These are phyloP conservation scores for Pezicula rhizophila DNA, from an alignment of 2,329 filamentous ascomycete genomes.

Conservation along the genomic window DNA sequence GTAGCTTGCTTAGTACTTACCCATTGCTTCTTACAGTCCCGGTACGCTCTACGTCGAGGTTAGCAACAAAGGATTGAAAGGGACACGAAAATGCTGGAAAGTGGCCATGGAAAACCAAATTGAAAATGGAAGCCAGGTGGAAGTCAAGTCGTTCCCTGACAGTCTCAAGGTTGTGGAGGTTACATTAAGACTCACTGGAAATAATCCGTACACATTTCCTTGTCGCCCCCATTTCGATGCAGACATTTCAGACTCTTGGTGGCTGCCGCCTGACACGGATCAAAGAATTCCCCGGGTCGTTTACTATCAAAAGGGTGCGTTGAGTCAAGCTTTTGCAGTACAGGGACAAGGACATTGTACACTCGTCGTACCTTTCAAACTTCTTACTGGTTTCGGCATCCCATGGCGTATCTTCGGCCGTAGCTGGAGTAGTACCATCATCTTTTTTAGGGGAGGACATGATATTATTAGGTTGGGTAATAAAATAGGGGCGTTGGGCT, in stretches of 20 bases:
- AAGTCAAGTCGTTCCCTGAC: not conserved
- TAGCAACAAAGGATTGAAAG: not conserved
- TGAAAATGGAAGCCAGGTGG: not conserved
- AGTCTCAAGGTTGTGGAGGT: not conserved
- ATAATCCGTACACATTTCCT: constrained; percentile 87
- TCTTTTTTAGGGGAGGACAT: constrained; percentile 21
- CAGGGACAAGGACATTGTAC: not conserved
- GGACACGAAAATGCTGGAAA: not conserved
- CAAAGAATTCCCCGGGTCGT: constrained; percentile 80
- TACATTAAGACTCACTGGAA: constrained; percentile 69
- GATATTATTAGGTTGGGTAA: constrained; percentile 1
- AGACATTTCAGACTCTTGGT: constrained; percentile 80
- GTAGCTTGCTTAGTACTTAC: constrained; percentile 41
- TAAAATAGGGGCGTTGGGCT: not conserved
- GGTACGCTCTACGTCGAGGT: constrained; percentile 64
- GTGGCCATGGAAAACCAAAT: not conserved
- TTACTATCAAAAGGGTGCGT: constrained; percentile 55
- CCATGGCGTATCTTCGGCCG: constrained; percentile 38
- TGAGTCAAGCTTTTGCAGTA: not conserved
- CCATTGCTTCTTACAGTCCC: constrained; percentile 93
- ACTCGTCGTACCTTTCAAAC: constrained; percentile 52
- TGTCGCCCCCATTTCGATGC: constrained; percentile 80
- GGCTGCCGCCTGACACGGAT: constrained; percentile 92
- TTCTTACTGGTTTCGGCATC: constrained; percentile 53
- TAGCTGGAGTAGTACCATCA: constrained; percentile 2